Evolutionary conservation across 352 stramenopile species (phyloP).

Genomic region (Pythium graminicola): DNA sequence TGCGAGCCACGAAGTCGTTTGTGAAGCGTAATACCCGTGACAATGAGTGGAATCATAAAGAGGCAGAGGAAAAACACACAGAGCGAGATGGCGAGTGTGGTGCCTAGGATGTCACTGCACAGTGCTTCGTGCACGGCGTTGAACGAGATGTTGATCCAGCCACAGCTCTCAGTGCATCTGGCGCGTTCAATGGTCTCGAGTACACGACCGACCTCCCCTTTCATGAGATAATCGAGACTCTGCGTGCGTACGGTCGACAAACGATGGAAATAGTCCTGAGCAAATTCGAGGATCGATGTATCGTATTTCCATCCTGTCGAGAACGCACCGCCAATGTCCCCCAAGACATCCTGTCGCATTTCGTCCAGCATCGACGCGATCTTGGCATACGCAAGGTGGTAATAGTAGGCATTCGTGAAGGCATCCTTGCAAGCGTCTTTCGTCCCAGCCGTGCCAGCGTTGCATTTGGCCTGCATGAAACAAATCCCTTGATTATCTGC

Average conservation of each 20-base stretch:
- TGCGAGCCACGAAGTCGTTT: slow-evolving; percentile 70
- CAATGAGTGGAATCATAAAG: slow-evolving; percentile 69
- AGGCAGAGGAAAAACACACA: slow-evolving; percentile 70
- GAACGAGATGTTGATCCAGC: slow-evolving; percentile 79
- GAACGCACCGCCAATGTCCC: slow-evolving; percentile 56
- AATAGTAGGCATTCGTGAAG: slow-evolving; percentile 56
- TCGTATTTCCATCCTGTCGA: slow-evolving; percentile 56
- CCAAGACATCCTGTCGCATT: slow-evolving; percentile 70
- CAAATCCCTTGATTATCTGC: slow-evolving; percentile 41
- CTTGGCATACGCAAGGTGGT: slow-evolving; percentile 52
- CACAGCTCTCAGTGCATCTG: slow-evolving; percentile 68
- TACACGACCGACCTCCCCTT: slow-evolving; percentile 45
- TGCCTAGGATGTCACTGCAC: slow-evolving; percentile 69
- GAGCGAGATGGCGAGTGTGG: slow-evolving; percentile 69
- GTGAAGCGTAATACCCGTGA: slow-evolving; percentile 63
- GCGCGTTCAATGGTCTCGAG: slow-evolving; percentile 51
- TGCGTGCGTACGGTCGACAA: slow-evolving; percentile 35
- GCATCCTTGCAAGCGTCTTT: slow-evolving; percentile 40
- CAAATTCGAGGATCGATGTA: slow-evolving; percentile 56
- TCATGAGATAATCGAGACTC: slow-evolving; percentile 38
- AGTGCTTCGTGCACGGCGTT: slow-evolving; percentile 67
- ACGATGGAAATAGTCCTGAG: slow-evolving; percentile 46
- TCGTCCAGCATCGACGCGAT: slow-evolving; percentile 50
- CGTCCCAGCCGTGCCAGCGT: background rate
- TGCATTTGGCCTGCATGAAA: slow-evolving; percentile 62